Percentiles rank a stretch among this genome's conserved stretches.
Evolutionary conservation across 2,329 filamentous ascomycete genomes (phyloP).

Genomic region (Stylonectria norvegica): DNA sequence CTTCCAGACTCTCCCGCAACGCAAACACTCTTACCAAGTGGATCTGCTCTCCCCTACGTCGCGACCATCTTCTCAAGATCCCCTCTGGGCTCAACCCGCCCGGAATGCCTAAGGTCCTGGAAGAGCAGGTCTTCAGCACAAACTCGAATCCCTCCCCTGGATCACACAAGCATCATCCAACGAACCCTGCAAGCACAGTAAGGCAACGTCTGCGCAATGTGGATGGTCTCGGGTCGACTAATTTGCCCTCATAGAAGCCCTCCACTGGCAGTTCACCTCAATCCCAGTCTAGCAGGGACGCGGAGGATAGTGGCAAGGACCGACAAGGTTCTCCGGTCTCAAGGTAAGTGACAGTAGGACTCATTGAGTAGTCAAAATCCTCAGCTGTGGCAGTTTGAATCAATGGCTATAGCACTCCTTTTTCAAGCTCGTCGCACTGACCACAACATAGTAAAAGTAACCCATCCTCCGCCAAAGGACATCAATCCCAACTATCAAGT

Average conservation of each 20-base stretch:
- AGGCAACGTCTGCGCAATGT: not conserved
- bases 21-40: slow-evolving; percentile 10
- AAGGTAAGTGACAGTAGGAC: slow-evolving; percentile 8
- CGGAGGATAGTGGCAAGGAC: slow-evolving; percentile 23
- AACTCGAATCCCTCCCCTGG: slow-evolving; percentile 17
- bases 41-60: slow-evolving; percentile 10
- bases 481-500: slow-evolving; percentile 10
- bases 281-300: slow-evolving; percentile 15
- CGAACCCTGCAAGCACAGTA: slow-evolving; percentile 10
- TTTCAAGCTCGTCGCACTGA: too few relatives aligned
- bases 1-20: slow-evolving; percentile 7
- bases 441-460: slow-evolving; percentile 7
- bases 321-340: slow-evolving; percentile 21
- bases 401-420: too few relatives aligned
- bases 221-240: too few relatives aligned
- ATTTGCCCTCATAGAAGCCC: slow-evolving; percentile 1
- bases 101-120: slow-evolving; percentile 24
- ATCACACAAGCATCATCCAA: slow-evolving; percentile 12
- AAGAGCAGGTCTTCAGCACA: slow-evolving; percentile 22
- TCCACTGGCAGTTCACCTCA: slow-evolving; percentile 9
- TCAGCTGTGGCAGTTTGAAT: too few relatives aligned
- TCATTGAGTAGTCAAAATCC: not conserved
- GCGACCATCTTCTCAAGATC: slow-evolving; percentile 13
- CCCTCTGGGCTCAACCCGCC: slow-evolving; percentile 22
- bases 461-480: slow-evolving; percentile 7